Evolutionary conservation across 2,329 filamentous ascomycete genomes (phyloP), one percentile per base, ranked within the genome.

Genomic region (Aspergillus ustus): DNA sequence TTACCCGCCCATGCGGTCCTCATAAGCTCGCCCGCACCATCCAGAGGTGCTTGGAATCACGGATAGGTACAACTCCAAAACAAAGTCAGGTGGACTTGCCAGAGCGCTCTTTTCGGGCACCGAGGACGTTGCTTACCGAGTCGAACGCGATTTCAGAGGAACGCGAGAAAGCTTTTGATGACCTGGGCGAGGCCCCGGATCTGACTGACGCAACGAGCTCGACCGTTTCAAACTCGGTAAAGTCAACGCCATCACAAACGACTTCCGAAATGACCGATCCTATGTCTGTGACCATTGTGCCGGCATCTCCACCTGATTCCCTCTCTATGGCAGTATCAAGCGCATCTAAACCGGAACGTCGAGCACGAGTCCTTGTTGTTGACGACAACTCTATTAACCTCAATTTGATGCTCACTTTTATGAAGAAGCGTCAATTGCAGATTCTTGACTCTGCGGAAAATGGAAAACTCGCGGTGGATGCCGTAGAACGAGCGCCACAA

Each of bases 331-430:
- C 22, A 7, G 45, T 45, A 11, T 19, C 50, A 11, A 9, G 48
- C 1, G 9, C 45, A 7, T 11, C 44, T 2, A 46, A 54, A 22
- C 4, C 13, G 1, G 60, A 72, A 37, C 65, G 66, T 19, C 61
- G 58, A 5, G 61, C 75, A 2, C 70, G 72, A 11, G 69, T 82
- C 2, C 71, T 81, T 0, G 75, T 82, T 0, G 80, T 82, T 4
- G 80, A 82, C 49, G 80, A 82, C 63, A 82, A 82, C 61, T 67
- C 70, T 2, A 81, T 82, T 61, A 81, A 82, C 45, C 72, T 81
- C 9, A 78, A 76, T 19, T 67, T 81, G 13, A 75, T 81, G 66
- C 71, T 79, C 64, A 80, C 78, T 0, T 79, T 78, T 56, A 73
- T 80, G 72, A 75, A 73, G 57, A 80, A 77, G 56, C 73, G 77